Conservation (phyloP, 257 asterid species). For the Capsicum baccatum region DNA sequence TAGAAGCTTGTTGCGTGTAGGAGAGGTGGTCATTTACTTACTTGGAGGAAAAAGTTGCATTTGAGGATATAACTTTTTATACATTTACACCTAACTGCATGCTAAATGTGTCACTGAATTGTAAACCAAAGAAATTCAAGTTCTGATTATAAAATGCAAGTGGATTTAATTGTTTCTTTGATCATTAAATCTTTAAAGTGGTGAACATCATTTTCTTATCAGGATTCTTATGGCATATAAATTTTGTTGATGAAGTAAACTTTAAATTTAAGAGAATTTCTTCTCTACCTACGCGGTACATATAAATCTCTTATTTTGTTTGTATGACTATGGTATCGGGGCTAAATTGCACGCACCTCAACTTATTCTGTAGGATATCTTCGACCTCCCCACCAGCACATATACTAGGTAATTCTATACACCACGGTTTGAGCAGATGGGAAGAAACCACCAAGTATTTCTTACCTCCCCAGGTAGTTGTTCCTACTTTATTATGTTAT, state of each 20-base stretch:
- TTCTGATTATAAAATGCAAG: neutral
- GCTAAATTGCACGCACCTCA: neutral
- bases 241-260: neutral
- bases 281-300: neutral
- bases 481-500: neutral
- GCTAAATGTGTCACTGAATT: too few relatives aligned
- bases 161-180: slow-evolving; percentile 3
- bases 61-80: too few relatives aligned
- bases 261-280: neutral
- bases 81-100: too few relatives aligned
- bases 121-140: too few relatives aligned
- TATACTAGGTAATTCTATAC: neutral
- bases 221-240: neutral
- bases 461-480: neutral
- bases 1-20: too few relatives aligned
- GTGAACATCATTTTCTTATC: slow-evolving; percentile 1
- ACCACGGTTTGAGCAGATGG: neutral
- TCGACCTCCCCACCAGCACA: neutral
- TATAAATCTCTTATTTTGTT: neutral
- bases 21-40: too few relatives aligned
- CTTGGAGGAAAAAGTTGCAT: too few relatives aligned
- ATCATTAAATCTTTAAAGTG: neutral
- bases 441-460: neutral
- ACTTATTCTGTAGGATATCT: neutral
- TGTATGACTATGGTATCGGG: too few relatives aligned